A percentile compares a stretch with the other conserved stretches of the same genome.
Conservation (phyloP, 2,329 filamentous ascomycete species). For the Stachybotrys echinatus region DNA sequence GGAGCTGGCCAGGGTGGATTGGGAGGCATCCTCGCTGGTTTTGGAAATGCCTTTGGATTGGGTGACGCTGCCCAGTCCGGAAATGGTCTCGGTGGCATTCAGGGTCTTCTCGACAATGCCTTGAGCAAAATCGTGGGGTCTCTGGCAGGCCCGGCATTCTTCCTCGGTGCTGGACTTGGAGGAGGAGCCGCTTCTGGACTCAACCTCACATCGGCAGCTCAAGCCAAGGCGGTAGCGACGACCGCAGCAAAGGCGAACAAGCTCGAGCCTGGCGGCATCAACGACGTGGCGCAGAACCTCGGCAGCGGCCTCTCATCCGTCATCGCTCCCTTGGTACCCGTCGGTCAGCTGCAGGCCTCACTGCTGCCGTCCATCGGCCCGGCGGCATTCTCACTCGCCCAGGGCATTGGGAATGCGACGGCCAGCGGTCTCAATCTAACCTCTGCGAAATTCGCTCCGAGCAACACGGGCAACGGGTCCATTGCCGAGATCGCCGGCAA, state of each 20-base stretch:
- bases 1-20: background rate
- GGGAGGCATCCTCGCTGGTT: background rate
- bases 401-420: background rate
- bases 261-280: background rate
- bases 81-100: background rate
- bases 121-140: background rate
- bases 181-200: background rate
- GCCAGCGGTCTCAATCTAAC: background rate
- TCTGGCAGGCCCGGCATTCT: background rate
- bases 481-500: constrained; percentile 2
- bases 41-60: background rate
- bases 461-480: background rate
- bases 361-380: background rate
- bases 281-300: background rate
- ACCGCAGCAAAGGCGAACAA: background rate
- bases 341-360: background rate
- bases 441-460: background rate
- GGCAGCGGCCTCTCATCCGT: background rate
- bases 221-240: background rate
- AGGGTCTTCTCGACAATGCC: background rate
- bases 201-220: background rate
- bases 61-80: background rate
- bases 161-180: background rate
- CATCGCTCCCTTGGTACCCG: background rate
- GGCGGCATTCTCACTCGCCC: background rate